Conservation (phyloP, 495 filamentous ascomycete species). For the Cercophora newfieldiana region DNA sequence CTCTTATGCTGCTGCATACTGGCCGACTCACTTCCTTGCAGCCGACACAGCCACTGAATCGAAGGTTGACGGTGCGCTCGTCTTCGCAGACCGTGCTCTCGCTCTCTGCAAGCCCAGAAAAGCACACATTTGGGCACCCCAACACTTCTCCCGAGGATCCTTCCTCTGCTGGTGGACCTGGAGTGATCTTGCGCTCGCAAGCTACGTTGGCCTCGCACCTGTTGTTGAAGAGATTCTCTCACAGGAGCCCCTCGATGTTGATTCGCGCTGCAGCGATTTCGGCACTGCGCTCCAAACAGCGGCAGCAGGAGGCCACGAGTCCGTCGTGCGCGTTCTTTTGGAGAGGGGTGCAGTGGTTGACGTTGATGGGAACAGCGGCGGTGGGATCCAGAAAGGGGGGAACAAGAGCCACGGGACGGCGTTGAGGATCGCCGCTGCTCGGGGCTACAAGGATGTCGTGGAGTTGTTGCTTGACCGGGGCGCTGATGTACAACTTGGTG, state of each 20-base stretch:
- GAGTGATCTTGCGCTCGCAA: conserved; percentile 13
- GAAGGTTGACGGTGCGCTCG: not conserved
- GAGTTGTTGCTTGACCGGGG: not conserved
- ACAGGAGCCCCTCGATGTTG: not conserved
- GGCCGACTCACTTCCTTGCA: conserved; percentile 23
- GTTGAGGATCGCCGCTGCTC: not conserved
- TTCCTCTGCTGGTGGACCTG: conserved; percentile 4
- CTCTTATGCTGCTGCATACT: conserved; percentile 23
- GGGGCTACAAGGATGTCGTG: conserved; percentile 1
- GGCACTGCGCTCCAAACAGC: conserved; percentile 25
- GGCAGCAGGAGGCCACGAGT: conserved; percentile 18
- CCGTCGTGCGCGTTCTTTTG: conserved; percentile 26
- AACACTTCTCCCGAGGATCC: conserved; percentile 2
- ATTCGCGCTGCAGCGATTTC: not conserved
- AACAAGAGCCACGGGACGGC: conserved; percentile 3
- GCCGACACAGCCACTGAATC: conserved; percentile 6
- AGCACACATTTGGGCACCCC: conserved; percentile 2
- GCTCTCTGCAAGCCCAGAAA: not conserved
- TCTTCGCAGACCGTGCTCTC: not conserved
- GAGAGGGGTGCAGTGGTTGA: conserved; percentile 26
- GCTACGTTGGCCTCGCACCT: conserved; percentile 11
- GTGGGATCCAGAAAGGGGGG: no score
- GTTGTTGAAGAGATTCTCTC: conserved; percentile 13
- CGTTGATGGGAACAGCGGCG: not conserved
- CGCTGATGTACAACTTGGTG: not conserved